phyloP scores from a whole-genome alignment of 176 grass and related monocot species.

The Poa annua region DNA sequence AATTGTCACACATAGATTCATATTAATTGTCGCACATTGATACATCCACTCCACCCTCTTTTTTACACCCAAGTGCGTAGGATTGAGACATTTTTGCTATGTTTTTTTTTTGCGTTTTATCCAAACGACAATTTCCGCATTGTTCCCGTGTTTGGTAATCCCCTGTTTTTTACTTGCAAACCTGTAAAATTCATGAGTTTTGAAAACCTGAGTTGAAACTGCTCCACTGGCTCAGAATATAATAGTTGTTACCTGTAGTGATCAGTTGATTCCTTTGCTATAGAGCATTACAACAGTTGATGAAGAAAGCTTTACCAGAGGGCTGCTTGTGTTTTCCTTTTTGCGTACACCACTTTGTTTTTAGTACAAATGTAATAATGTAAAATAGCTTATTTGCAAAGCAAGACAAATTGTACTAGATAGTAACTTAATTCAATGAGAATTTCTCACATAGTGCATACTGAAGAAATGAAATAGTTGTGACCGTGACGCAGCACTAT shows the following conservation, averaged over 20 bases:
- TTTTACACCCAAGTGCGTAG: too few species aligned
- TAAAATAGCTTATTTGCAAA: neutral
- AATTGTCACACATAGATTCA: too few species aligned
- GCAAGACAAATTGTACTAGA: slow-evolving; percentile 1
- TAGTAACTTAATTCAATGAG: slow-evolving; percentile 1
- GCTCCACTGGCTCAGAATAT: neutral
- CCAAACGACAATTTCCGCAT: too few species aligned
- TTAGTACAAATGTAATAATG: neutral
- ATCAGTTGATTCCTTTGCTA: neutral
- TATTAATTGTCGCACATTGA: too few species aligned
- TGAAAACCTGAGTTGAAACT: too few species aligned
- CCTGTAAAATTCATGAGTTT: too few species aligned
- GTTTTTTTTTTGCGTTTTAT: too few species aligned
- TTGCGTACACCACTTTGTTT: neutral
- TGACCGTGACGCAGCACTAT: neutral
- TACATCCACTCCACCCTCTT: too few species aligned
- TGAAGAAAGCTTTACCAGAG: slow-evolving; percentile 1
- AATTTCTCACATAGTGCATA: neutral
- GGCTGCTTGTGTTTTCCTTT: neutral
- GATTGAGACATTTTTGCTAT: too few species aligned
- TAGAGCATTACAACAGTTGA: neutral
- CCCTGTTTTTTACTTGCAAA: too few species aligned
- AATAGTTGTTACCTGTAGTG: neutral
- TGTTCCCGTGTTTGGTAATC: too few species aligned
- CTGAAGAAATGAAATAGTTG: slow-evolving; percentile 24